These are phyloP conservation scores for Achlya hypogyna DNA, from an alignment of 352 stramenopile genomes.

Conservation along the genomic window DNA sequence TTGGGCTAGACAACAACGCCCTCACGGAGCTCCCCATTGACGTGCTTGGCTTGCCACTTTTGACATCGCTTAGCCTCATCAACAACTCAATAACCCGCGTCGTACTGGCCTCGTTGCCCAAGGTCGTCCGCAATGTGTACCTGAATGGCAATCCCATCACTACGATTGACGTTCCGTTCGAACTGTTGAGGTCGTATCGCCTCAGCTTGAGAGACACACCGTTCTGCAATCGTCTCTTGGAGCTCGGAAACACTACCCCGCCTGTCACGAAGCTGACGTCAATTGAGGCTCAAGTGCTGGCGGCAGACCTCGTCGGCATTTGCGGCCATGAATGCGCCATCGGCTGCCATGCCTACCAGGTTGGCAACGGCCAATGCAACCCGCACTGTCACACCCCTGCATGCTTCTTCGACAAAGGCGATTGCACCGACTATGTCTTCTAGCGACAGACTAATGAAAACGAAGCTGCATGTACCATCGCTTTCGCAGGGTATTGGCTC, in stretches of 20 bases:
- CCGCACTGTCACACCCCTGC: neutral
- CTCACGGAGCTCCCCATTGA: neutral
- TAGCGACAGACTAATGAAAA: no score
- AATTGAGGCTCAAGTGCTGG: neutral
- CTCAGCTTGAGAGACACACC: neutral
- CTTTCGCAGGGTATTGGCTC: no score
- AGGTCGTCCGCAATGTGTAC: neutral
- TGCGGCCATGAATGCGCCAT: neutral
- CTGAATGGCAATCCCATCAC: neutral
- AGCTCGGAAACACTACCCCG: neutral
- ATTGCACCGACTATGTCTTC: neutral
- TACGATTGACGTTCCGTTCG: neutral
- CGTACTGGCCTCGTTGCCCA: neutral
- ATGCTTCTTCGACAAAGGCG: neutral
- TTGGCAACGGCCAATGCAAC: conserved; percentile 12
- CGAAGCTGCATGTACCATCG: no score
- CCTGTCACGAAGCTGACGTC: neutral
- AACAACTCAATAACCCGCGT: conserved; percentile 1
- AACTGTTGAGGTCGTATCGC: neutral
- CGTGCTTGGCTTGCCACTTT: neutral
- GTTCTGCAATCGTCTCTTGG: neutral
- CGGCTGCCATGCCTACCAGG: neutral
- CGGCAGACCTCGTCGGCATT: neutral
- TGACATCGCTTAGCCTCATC: neutral
- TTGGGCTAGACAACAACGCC: neutral